Percentiles rank a stretch among this genome's conserved stretches.
These are phyloP conservation scores for Gracilaria caudata DNA, from an alignment of 23 red algal genomes.

Conservation along the genomic window DNA sequence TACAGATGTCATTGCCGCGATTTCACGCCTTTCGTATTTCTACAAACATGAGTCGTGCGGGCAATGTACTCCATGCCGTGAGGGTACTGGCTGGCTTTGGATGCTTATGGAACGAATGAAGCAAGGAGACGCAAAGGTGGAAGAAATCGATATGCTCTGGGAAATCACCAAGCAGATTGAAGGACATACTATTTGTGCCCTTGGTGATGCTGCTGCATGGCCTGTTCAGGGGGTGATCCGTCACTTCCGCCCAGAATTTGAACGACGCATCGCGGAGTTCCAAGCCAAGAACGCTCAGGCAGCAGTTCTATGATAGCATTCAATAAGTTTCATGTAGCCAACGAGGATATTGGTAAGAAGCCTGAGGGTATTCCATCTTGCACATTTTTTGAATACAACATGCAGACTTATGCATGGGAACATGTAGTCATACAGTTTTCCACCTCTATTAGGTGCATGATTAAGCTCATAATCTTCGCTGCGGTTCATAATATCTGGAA, in stretches of 20 bases:
- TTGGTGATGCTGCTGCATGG: constrained; percentile 98
- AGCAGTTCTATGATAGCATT: neutral
- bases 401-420: neutral
- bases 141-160: constrained; percentile 98
- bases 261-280: constrained; percentile 88
- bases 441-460: neutral
- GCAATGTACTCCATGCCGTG: constrained; percentile 99
- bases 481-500: neutral
- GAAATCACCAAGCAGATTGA: constrained; percentile 98
- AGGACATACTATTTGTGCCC: constrained; percentile 98
- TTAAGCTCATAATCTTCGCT: neutral
- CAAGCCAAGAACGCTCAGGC: constrained; percentile 39
- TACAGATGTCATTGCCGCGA: constrained; percentile 96
- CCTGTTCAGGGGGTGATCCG: constrained; percentile 98
- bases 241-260: constrained; percentile 96
- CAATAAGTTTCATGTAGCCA: neutral
- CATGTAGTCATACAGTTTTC: neutral
- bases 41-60: constrained; percentile 99
- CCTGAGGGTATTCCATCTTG: neutral
- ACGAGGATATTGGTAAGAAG: neutral
- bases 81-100: constrained; percentile 97
- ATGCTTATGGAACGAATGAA: constrained; percentile 93
- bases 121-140: constrained; percentile 84
- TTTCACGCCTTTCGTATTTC: constrained; percentile 92
- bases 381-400: neutral